Base-by-base conservation (phyloP, 2,329 filamentous ascomycete species). In the Exophiala aquamarina region DNA sequence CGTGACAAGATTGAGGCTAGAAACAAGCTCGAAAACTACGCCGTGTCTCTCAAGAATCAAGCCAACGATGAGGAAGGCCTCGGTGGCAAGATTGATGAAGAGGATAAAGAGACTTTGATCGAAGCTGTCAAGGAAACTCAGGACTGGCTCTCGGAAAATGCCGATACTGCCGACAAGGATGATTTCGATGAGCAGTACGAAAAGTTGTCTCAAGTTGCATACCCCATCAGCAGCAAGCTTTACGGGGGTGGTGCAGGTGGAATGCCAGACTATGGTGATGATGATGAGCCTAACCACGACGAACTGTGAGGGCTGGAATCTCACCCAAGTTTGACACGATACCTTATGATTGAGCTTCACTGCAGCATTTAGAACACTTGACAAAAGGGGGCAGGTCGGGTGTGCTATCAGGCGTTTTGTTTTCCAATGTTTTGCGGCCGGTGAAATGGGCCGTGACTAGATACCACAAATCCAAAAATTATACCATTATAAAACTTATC, bases 101-200 rank as follows among this genome's bases (percentile, higher is more conserved):
- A 97, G 63, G 93, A 98, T 76, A 97, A 97, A 87, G 91, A 97
- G 75, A 84, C 89, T 63, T 83, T 98, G 62, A 76, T 95, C 58
- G 91, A 96, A 59, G 93, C 93, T 56, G 84, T 98, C 76, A 97
- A 97, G 87, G 93, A 98, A 78, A 78, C 89, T 56, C 86, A 85
- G 63, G 91, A 96, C 70, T 98, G 93, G 93, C 85, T 98, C 51
- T 91, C 96, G 62, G 89, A 95, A 82, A 94, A 96, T 75, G 88
- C 82, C 59, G 83, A 86, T 59, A 86, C 86, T 42, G 93, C 93
- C 57, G 82, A 78, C 60, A 79, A 89, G 50, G 92, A 96, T 77
- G 93, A 97, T 78, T 96, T 97, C 64, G 91, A 96, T 74, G 93
- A 98, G 83, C 92, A 97, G 80, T 95, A 94, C 81, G 92, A 98